Evolutionary conservation across 176 grass and related monocot genomes (phyloP), one percentile per base, ranked within the genome.

Genomic region (Phyllostachys edulis): DNA sequence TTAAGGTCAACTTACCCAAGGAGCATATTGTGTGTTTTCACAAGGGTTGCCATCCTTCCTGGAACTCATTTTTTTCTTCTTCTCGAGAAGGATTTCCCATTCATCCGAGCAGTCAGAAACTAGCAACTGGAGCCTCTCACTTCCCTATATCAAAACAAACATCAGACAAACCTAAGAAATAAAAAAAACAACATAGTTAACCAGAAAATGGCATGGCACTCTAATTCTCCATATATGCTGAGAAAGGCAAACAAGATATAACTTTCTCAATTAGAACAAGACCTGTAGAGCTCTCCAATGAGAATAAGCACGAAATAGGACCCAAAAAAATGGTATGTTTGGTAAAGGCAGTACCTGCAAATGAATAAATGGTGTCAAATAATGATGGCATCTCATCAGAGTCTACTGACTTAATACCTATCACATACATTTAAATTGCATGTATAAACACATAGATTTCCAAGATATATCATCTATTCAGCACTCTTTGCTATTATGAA

Each of bases 221-320:
- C 6, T 40, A 57, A 9, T 42, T 61, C 55, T 13, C 23, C 23
- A 26, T 26, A 62, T 27, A 27, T 11, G 5, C 59, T 23, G 27
- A 62, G 59, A 62, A 27, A 36, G 62, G 3, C 55, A 59, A n/a
- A 52, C 16, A 1, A 52, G 59, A 23, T 27, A 27, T 2, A 62
- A 62, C 27, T 34, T 34, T 36, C 62, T 64, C 29, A 64, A 7
- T 16, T 17, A 36, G 14, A 64, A 34, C 27, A 64, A 64, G 27
- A 17, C 96, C 96, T 98, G 91, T 52, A 96, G 96, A 92, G 96
- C 96, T 90, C 91, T 87, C 91, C 87, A 96, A 85, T 98, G 93
- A 54, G 96, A 98, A 92, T 98, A 98, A 63, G 96, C 85, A 85
- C 89, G 96, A 73, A 98, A 96, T 46, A 96, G 77, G 34, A 92